A percentile compares a stretch with the other conserved stretches of the same genome.
Evolutionary conservation across 768 basidiomycete genomes (phyloP).

Genomic region (Hygrophoropsis aurantiaca): DNA sequence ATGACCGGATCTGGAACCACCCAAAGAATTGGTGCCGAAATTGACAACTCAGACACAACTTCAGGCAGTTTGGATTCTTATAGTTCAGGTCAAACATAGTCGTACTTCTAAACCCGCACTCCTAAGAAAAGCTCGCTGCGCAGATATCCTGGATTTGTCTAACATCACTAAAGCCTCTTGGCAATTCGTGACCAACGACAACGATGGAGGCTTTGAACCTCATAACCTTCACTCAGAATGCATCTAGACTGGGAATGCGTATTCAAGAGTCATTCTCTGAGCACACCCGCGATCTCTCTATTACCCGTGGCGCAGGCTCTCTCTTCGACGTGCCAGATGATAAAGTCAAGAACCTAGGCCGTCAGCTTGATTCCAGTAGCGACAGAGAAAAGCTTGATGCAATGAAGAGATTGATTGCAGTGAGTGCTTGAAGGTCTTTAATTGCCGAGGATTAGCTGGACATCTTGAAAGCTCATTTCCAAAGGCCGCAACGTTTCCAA

Average conservation of each 20-base stretch:
- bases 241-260: slow-evolving; percentile 77
- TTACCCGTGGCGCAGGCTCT: slow-evolving; percentile 54
- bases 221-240: slow-evolving; percentile 70
- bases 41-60: too few relatives aligned
- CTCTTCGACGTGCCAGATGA: slow-evolving; percentile 76
- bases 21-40: too few relatives aligned
- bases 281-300: slow-evolving; percentile 69
- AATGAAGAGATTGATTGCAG: slow-evolving; percentile 92
- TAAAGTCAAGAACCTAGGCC: slow-evolving; percentile 76
- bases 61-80: too few relatives aligned
- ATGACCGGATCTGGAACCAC: too few relatives aligned
- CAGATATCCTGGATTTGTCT: too few relatives aligned
- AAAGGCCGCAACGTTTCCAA: slow-evolving; percentile 89
- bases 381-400: slow-evolving; percentile 93
- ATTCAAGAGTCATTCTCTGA: slow-evolving; percentile 83
- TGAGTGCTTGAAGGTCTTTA: slow-evolving; percentile 40
- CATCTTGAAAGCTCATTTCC: slow-evolving; percentile 70
- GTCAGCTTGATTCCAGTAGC: slow-evolving; percentile 83
- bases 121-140: too few relatives aligned
- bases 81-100: too few relatives aligned
- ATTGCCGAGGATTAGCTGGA: slow-evolving; percentile 3
- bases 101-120: too few relatives aligned
- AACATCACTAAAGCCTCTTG: too few relatives aligned
- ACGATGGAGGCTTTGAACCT: slow-evolving; percentile 35
- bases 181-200: too few relatives aligned